Evolutionary conservation across 169 alveolate species (phyloP), one percentile per base, ranked within the genome.

Genomic region (Plasmodium blacklocki): DNA sequence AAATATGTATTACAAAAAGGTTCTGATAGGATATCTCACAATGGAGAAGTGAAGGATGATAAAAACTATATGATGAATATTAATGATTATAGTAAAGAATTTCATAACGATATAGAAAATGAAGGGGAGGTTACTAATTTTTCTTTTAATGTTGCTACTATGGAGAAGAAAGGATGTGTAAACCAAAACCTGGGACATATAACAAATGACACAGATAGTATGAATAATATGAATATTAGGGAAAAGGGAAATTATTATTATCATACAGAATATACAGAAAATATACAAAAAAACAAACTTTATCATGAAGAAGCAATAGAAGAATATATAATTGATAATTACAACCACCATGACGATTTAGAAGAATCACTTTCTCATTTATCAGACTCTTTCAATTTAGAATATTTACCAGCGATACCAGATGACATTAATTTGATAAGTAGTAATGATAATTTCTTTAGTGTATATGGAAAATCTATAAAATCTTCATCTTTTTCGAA

Each of bases 331-430:
- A 49, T 19, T 3, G 15, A 50, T 19, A 45, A 71, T 45, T 18
- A 18, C 5, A 39, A 15, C 7, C 4, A 3, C 1, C 23, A 39
- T 52, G 71, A 58, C 26, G 21, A 15, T 21, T 9, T n/a, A 32
- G 58, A 29, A 11, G 86, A 45, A 15, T 52, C 86, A 0, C n/a
- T 52, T 54, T 73, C 71, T 4, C 47, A 23, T 52, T n/a, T 58
- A 29, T 73, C 71, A 12, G 86, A 73, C 7, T 73, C 71, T 5
- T 73, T 73, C 12, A 56, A 43, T 12, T 58, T 73, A 14, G 58
- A 73, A 73, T 15, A 39, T 12, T 39, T 73, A 73, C 86, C 86
- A 9, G 47, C 14, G 26, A 73, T 73, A 21, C 86, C 86, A 2
- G 59, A 73, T 43, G 59, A 73, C 54, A 26, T 18, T 1, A 58